Percentiles rank a stretch among this genome's conserved stretches.
Conservation (phyloP, 306 rosid genomes). For the Myrica gale region DNA sequence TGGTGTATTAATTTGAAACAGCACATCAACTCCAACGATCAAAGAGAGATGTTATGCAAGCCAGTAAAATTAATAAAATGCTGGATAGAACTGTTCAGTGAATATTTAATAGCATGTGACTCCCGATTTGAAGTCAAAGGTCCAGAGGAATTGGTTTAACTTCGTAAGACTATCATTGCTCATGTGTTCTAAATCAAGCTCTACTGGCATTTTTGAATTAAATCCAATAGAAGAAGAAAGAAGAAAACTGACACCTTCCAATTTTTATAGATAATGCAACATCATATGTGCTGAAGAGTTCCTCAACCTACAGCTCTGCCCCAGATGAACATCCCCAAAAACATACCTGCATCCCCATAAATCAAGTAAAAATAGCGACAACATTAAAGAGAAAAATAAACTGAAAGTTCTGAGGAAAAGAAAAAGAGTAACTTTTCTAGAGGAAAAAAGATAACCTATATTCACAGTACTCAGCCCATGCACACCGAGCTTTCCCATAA, state of each 20-base stretch:
- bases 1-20: not conserved
- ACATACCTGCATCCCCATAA: constrained; percentile 56
- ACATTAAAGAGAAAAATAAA: not conserved
- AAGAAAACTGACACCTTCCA: constrained; percentile 43
- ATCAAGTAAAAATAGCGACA: not conserved
- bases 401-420: not conserved
- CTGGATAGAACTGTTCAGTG: not conserved
- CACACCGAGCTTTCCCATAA: constrained; percentile 98
- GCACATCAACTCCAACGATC: not conserved
- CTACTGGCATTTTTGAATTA: not conserved
- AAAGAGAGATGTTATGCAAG: not conserved
- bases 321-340: constrained; percentile 97
- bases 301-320: constrained; percentile 96
- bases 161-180: constrained; percentile 8
- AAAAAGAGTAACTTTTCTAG: constrained; percentile 14
- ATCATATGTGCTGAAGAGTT: constrained; percentile 52
- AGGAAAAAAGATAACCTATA: constrained; percentile 60
- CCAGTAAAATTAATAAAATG: not conserved
- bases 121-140: not conserved
- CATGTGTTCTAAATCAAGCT: constrained; percentile 18
- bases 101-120: not conserved
- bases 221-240: constrained; percentile 10
- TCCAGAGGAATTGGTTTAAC: not conserved
- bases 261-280: constrained; percentile 68
- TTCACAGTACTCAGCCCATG: constrained; percentile 94